A percentile compares a stretch with the other conserved stretches of the same genome.
Conservation (phyloP, 2,329 filamentous ascomycete species). For the Grosmannia huntii region DNA sequence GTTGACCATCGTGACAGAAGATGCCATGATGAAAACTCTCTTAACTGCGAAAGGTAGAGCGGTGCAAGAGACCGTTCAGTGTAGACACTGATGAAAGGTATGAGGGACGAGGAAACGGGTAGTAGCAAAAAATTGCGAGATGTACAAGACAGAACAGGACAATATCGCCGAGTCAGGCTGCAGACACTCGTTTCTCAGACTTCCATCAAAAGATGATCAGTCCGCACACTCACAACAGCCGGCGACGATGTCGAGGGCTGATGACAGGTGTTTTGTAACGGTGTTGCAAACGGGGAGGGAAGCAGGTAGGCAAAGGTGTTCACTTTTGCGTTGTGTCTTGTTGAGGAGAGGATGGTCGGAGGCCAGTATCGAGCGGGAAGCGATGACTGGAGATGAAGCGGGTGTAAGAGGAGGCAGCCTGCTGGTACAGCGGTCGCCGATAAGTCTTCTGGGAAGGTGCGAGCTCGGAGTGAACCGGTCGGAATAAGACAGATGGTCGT, state of each 20-base stretch:
- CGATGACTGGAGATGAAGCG: not conserved
- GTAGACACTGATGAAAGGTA: not conserved
- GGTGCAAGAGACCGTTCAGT: not conserved
- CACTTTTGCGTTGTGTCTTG: not conserved
- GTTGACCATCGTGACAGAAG: conserved; percentile 9
- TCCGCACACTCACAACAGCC: conserved; percentile 14
- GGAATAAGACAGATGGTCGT: conserved; percentile 1
- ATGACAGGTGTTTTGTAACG: conserved; percentile 8
- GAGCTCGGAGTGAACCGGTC: conserved; percentile 9
- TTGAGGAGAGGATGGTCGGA: not conserved
- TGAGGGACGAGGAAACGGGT: not conserved
- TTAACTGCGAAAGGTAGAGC: not conserved
- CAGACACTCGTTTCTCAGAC: conserved; percentile 8
- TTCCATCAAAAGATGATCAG: conserved; percentile 11
- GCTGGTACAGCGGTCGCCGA: not conserved
- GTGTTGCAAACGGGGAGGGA: not conserved
- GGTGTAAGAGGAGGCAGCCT: not conserved
- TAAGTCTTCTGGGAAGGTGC: not conserved
- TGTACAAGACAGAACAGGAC: conserved; percentile 5
- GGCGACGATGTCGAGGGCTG: conserved; percentile 12
- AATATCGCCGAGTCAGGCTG: conserved; percentile 8
- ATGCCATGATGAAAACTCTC: conserved; percentile 7
- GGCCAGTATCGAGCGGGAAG: not conserved
- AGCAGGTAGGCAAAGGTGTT: not conserved
- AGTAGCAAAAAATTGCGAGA: not conserved